Evolutionary conservation across 2,329 filamentous ascomycete species (phyloP), one percentile per base, ranked within the genome.

Genomic region (Colletotrichum orchidophilum): DNA sequence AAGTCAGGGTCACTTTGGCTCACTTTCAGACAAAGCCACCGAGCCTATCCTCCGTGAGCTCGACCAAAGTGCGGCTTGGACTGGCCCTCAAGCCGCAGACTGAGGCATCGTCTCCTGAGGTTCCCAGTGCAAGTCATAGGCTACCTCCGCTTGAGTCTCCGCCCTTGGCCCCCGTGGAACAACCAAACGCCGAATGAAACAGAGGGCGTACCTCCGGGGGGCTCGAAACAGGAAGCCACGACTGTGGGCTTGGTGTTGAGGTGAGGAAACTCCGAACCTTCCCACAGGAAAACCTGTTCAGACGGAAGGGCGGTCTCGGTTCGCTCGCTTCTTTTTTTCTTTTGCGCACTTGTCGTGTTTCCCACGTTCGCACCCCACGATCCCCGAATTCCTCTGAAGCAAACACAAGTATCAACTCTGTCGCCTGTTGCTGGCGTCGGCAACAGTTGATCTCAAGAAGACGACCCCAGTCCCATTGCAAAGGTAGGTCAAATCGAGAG

Each of bases 191-290:
- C 39, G 46, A 24, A 26, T 33, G 68, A 71, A 71, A 71, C 68
- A 63, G 29, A 54, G 58, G 27, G 57, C 57, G 31, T 54, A 42
- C n/a, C 39, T 46, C 7, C n/a, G n/a, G 39, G 33, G 46, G 21
- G 42, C 33, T 67, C 58, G 27, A 63, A 71, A 59, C 50, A 68
- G 68, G 68, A 71, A 71, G 68, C 58, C 68, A 71, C 68, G 64
- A 67, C 24, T 26, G 31, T 31, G 33, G 35, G 24, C n/a, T 57
- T 49, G 63, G 39, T 68, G 57, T 63, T 71, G 62, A 49, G 50
- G 31, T 58, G 57, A 68, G 57, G 64, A 52, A 67, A 62, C 64
- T 49, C 52, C 68, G 64, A 68, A 27, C 68, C 52, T 71, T 58
- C 64, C 68, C 49, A 54, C 31, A 29, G 26, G 27, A 63, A 50